Conservation (phyloP, 2,329 filamentous ascomycete species). For the Chaetothyriales sp. region DNA sequence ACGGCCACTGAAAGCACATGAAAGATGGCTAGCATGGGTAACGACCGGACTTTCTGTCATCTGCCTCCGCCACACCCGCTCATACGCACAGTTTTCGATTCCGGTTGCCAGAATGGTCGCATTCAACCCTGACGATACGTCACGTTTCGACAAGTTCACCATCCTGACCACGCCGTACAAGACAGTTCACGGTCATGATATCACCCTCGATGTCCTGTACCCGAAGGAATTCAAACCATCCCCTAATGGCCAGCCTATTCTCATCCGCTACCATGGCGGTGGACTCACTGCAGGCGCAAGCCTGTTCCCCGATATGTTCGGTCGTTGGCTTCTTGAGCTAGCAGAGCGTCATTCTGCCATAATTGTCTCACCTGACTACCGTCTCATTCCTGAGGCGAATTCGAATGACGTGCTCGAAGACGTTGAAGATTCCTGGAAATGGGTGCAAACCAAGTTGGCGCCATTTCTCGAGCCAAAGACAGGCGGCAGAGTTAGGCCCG, state of each 20-base stretch:
- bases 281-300: constrained; percentile 26
- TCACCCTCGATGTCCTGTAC: constrained; percentile 23
- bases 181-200: constrained; percentile 24
- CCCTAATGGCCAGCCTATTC: constrained; percentile 25
- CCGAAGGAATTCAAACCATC: constrained; percentile 23
- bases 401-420: constrained; percentile 36
- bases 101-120: not conserved
- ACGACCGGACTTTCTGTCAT: too few relatives aligned
- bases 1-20: too few relatives aligned
- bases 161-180: constrained; percentile 31
- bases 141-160: constrained; percentile 25
- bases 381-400: constrained; percentile 37
- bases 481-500: constrained; percentile 6
- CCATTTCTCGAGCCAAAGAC: constrained; percentile 6
- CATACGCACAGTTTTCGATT: too few relatives aligned
- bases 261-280: constrained; percentile 34
- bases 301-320: constrained; percentile 20
- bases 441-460: constrained; percentile 24
- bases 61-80: too few relatives aligned
- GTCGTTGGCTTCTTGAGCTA: constrained; percentile 28
- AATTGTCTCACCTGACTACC: constrained; percentile 37
- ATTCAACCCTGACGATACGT: constrained; percentile 2
- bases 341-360: constrained; percentile 30
- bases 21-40: too few relatives aligned
- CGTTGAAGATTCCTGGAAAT: constrained; percentile 36